phyloP scores from a whole-genome alignment of 768 basidiomycete species.

The button mushroom (Agaricus bisporus) region DNA sequence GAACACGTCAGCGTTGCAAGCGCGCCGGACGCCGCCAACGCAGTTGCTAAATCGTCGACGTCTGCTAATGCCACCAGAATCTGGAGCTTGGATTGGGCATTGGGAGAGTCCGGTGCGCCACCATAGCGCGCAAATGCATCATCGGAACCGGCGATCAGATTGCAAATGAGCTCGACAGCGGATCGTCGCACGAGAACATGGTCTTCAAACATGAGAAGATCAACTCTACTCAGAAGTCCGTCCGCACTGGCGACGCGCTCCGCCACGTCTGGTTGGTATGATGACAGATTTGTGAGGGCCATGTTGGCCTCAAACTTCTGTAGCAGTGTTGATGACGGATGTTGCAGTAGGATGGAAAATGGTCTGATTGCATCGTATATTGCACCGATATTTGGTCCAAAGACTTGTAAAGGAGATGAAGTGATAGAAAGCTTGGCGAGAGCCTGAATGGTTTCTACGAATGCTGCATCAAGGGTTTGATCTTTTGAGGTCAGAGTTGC shows the following conservation, averaged over 20 bases:
- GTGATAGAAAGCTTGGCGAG: slow-evolving; percentile 93
- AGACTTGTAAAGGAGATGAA: slow-evolving; percentile 82
- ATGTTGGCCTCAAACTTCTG: slow-evolving; percentile 92
- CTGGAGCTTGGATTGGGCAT: slow-evolving; percentile 63
- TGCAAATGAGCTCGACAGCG: slow-evolving; percentile 87
- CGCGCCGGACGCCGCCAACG: slow-evolving; percentile 87
- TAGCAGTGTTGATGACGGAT: slow-evolving; percentile 61
- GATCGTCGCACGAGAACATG: slow-evolving; percentile 80
- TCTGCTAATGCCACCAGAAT: slow-evolving; percentile 82
- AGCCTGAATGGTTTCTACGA: slow-evolving; percentile 68
- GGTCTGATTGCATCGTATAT: slow-evolving; percentile 83
- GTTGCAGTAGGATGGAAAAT: slow-evolving; percentile 65
- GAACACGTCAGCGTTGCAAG: slow-evolving; percentile 74
- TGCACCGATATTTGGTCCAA: slow-evolving; percentile 76
- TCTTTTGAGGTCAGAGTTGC: slow-evolving; percentile 24
- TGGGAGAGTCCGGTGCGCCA: slow-evolving; percentile 31
- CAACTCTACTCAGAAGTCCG: slow-evolving; percentile 58
- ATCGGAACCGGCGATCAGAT: slow-evolving; percentile 76
- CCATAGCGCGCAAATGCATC: slow-evolving; percentile 70
- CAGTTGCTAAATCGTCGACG: slow-evolving; percentile 79
- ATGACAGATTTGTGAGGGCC: slow-evolving; percentile 94
- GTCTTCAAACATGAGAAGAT: slow-evolving; percentile 75
- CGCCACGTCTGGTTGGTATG: slow-evolving; percentile 60
- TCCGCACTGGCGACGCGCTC: slow-evolving; percentile 58
- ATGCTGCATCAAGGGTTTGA: slow-evolving; percentile 28